Conservation (phyloP, 108 stramenopile species). For the Cyclotella cryptica region DNA sequence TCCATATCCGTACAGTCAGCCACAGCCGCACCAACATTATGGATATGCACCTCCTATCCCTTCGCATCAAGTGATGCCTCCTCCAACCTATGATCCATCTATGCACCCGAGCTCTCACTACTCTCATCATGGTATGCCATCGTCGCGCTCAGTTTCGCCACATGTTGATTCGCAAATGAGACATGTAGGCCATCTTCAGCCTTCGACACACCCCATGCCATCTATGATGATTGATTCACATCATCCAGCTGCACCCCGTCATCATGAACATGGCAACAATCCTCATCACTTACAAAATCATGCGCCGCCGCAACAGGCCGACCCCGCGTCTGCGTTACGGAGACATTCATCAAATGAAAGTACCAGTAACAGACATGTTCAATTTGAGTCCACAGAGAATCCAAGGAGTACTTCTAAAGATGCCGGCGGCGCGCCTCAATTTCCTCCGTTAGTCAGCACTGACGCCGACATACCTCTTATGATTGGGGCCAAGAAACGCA, state of each 20-base stretch:
- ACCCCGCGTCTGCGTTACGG: neutral
- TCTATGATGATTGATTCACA: constrained; percentile 3
- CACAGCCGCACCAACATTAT: neutral
- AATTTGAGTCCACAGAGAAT: constrained; percentile 11
- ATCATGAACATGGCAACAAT: neutral
- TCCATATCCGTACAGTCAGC: neutral
- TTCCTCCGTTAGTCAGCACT: neutral
- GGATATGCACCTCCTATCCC: neutral
- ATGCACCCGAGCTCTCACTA: constrained; percentile 4
- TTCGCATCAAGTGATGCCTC: constrained; percentile 4
- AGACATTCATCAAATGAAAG: neutral
- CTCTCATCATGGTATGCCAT: neutral
- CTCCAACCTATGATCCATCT: constrained; percentile 1
- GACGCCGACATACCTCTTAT: constrained; percentile 12
- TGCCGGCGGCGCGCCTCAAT: neutral
- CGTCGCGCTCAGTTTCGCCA: constrained; percentile 6
- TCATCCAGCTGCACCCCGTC: neutral
- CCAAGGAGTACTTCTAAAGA: neutral
- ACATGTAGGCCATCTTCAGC: neutral
- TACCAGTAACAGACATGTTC: neutral
- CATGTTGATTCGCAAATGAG: neutral
- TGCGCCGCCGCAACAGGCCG: constrained; percentile 7
- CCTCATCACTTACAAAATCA: constrained; percentile 10
- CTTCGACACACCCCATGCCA: neutral
- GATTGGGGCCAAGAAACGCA: constrained; percentile 17